Percentiles rank a stretch among this genome's conserved stretches.
These are phyloP conservation scores for Phaeosphaeria sp. DNA, from an alignment of 2,329 filamentous ascomycete genomes.

Conservation along the genomic window DNA sequence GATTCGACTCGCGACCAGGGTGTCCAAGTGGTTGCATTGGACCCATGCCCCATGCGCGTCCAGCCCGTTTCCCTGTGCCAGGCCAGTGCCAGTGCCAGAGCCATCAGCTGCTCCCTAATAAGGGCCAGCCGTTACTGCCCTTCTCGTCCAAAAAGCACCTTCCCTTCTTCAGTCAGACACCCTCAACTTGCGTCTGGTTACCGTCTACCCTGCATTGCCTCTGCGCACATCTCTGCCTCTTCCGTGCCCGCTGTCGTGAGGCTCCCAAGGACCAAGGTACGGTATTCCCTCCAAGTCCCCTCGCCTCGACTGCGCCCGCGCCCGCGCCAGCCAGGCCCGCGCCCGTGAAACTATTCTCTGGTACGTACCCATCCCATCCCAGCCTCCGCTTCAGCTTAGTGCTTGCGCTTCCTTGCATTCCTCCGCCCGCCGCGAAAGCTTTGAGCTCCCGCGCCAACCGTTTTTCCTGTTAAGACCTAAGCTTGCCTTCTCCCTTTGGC, in stretches of 20 bases:
- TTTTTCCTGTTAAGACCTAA: conserved; percentile 41
- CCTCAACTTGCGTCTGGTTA: conserved; percentile 9
- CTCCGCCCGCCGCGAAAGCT: conserved; percentile 35
- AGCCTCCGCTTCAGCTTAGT: conserved; percentile 18
- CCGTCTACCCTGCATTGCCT: conserved; percentile 1
- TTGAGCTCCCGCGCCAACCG: not conserved
- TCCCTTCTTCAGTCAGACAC: conserved; percentile 51
- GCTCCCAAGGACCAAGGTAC: conserved; percentile 4
- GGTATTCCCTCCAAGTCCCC: not conserved
- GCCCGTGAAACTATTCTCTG: not conserved
- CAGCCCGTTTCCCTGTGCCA: conserved; percentile 9
- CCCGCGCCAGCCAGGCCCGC: conserved; percentile 8
- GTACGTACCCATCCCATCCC: conserved; percentile 21
- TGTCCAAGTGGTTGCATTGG: conserved; percentile 26
- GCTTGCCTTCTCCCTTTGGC: conserved; percentile 44
- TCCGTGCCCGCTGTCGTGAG: conserved; percentile 21
- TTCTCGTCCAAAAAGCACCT: conserved; percentile 44
- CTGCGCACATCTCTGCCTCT: conserved; percentile 24
- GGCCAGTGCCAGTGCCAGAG: too few species aligned
- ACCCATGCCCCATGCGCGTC: conserved; percentile 33
- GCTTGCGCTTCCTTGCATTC: conserved; percentile 10
- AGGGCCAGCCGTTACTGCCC: conserved; percentile 46
- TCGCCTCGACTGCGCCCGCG: not conserved
- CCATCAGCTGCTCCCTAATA: conserved; percentile 11
- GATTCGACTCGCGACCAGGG: conserved; percentile 39